Percentiles rank a stretch among this genome's conserved stretches.
Evolutionary conservation across 1,139 yeast species (phyloP).

Genomic region (Sugiyamaella neomexicana): DNA sequence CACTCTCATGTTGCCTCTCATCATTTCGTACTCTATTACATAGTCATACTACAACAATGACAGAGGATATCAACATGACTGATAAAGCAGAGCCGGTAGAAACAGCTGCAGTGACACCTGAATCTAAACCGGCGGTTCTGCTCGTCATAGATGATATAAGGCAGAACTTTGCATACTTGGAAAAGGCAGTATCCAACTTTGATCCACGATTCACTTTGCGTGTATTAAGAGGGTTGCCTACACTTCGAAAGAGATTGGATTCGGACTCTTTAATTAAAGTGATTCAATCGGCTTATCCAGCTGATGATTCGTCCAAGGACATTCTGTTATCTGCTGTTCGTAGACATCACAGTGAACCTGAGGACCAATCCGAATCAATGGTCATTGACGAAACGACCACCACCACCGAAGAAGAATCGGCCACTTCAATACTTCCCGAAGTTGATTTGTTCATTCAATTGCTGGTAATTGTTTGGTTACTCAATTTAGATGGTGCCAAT

Average conservation of each 20-base stretch:
- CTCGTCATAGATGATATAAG: slow-evolving; percentile 46
- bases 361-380: slow-evolving; percentile 26
- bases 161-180: slow-evolving; percentile 55
- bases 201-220: slow-evolving; percentile 88
- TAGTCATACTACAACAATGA: slow-evolving; percentile 2
- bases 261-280: slow-evolving; percentile 55
- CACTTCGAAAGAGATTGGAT: slow-evolving; percentile 64
- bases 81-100: neutral
- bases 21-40: no score
- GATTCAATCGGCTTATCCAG: slow-evolving; percentile 56
- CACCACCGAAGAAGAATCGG: slow-evolving; percentile 9
- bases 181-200: slow-evolving; percentile 70
- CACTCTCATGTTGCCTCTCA: no score
- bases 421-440: slow-evolving; percentile 58
- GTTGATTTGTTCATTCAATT: slow-evolving; percentile 78
- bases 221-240: slow-evolving; percentile 79
- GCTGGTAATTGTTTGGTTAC: slow-evolving; percentile 70
- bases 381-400: slow-evolving; percentile 8
- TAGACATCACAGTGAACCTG: slow-evolving; percentile 25
- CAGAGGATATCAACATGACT: slow-evolving; percentile 13
- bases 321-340: slow-evolving; percentile 45
- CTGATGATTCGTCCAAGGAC: slow-evolving; percentile 46
- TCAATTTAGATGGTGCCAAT: slow-evolving; percentile 54
- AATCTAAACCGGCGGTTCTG: neutral
- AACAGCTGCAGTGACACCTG: neutral